Conservation (phyloP, 495 filamentous ascomycete species). For the Xylaria scruposa region DNA sequence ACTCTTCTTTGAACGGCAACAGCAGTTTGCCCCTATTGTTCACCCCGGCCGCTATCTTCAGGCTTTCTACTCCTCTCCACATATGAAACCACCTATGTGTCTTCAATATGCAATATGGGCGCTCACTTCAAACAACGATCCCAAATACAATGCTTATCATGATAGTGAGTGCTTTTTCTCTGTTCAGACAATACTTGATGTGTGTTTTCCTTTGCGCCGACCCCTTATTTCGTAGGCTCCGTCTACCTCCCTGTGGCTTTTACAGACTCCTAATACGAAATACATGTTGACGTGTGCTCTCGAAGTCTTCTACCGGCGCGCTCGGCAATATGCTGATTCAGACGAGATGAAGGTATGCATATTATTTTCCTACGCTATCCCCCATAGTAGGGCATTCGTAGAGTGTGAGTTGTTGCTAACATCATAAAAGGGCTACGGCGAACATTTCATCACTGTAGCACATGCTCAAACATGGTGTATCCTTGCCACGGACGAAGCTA, state of each 20-base stretch:
- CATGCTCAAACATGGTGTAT: constrained; percentile 57
- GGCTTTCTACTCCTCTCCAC: constrained; percentile 49
- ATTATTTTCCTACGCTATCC: neutral
- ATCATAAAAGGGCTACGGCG: constrained; percentile 44
- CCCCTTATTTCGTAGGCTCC: neutral
- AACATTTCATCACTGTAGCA: constrained; percentile 53
- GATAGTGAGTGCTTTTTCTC: constrained; percentile 33
- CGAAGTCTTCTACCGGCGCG: constrained; percentile 50
- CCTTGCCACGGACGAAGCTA: constrained; percentile 52
- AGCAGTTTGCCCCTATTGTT: constrained; percentile 48
- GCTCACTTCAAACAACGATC: constrained; percentile 44
- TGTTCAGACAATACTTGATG: neutral
- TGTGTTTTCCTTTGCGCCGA: neutral
- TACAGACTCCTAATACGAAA: neutral
- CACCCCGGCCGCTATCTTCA: constrained; percentile 49
- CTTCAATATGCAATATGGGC: constrained; percentile 60
- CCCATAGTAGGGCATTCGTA: neutral
- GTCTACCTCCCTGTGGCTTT: neutral
- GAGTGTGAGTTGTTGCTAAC: constrained; percentile 19
- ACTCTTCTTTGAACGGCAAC: constrained; percentile 48
- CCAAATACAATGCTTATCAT: constrained; percentile 48
- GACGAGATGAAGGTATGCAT: constrained; percentile 55
- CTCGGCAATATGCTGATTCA: constrained; percentile 55
- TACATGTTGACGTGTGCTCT: neutral
- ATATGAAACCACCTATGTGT: constrained; percentile 55